Base-by-base conservation (phyloP, 1,139 yeast species). In the Arxiozyma heterogenica region DNA sequence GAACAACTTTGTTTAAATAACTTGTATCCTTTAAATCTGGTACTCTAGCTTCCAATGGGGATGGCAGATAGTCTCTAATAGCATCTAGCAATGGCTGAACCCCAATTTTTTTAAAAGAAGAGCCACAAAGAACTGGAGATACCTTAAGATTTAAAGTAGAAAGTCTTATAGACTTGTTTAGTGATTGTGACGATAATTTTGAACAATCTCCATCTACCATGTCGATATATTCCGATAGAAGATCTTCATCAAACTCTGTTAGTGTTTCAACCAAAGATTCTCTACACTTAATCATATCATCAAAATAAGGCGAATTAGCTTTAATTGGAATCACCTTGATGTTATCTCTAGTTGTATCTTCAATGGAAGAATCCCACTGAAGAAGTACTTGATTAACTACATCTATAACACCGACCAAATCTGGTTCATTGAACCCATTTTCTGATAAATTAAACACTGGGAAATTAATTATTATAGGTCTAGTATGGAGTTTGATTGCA, bases 1-100 rank as follows among this genome's bases (percentile, higher is more conserved):
- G 72, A 6, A 76, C 60, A 21, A 63, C 64, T 21, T 63, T 63
- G 4, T 63, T 61, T 46, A 15, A 20, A 25, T 46, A 22, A 5
- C 21, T 9, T 11, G 38, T 46, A 9, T 46, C 41, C 51, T 67
- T 71, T 3, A 84, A 75, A 49, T 79, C 81, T 0, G 95, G 95
- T 1, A 78, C 61, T 0, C 69, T 68, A 0, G 79, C 75, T 58
- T 90, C 91, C 3, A 78, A 59, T 0, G 98, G 98, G 0, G 93
- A 81, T 0, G 99, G 98, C 41, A 94, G 73, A 63, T 79, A 93
- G 53, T 79, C 78, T 1, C 82, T 76, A 18, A 91, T 76, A 0
- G 95, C 91, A 67, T 93, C 98, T 71, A 93, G 73, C 53, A 94
- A 73, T 0, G 98, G 97, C 66, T 93, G 98, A 2, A 93, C 95